phyloP scores from a whole-genome alignment of 2,329 filamentous ascomycete species.

The Chaetomium olivaceum region DNA sequence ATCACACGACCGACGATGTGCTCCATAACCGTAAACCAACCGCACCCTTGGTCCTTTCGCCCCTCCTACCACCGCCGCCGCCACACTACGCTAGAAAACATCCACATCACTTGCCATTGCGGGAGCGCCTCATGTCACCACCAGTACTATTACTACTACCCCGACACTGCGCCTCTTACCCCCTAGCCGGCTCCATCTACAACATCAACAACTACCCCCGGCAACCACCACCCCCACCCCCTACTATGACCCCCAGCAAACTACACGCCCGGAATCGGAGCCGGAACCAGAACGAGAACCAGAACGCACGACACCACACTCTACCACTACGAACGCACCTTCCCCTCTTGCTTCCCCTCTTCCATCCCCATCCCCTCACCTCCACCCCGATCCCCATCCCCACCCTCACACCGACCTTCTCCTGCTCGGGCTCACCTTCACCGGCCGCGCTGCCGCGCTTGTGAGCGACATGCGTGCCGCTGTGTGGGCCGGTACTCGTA shows the following conservation, averaged over 20 bases:
- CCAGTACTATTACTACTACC: background rate
- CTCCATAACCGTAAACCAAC: constrained; percentile 2
- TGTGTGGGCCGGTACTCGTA: background rate
- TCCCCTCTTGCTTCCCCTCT: no score
- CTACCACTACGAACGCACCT: background rate
- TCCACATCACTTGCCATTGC: background rate
- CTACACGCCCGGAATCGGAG: background rate
- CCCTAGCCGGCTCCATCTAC: background rate
- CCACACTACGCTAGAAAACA: background rate
- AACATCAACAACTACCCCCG: background rate
- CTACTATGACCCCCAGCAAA: background rate
- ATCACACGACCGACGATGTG: background rate
- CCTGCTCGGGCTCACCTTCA: no score
- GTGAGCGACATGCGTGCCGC: background rate
- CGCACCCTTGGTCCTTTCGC: background rate
- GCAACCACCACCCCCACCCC: background rate
- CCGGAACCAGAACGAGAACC: background rate
- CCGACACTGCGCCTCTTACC: background rate
- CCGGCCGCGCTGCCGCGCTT: background rate
- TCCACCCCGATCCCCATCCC: no score
- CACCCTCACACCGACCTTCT: no score
- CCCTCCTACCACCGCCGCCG: background rate
- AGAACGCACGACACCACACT: background rate
- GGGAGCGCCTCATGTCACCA: background rate
- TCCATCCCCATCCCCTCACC: no score